A percentile compares a stretch with the other conserved stretches of the same genome.
Evolutionary conservation across 2,329 filamentous ascomycete species (phyloP).

Genomic region (Xylaria sp.): DNA sequence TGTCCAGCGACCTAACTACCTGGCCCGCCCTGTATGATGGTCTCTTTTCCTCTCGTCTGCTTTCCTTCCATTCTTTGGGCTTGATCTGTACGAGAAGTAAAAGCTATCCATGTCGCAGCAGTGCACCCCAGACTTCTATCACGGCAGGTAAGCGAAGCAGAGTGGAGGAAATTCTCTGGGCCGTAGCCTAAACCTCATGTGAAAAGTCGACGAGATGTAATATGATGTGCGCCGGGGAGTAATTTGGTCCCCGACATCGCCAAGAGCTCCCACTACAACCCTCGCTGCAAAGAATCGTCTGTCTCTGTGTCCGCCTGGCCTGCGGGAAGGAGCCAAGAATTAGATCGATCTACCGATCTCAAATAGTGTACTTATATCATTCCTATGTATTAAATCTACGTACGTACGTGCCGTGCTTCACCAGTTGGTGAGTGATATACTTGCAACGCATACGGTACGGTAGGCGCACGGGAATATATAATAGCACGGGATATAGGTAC

Average conservation of each 20-base stretch:
- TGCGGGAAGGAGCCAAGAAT: background rate
- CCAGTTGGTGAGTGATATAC: background rate
- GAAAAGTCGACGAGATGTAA: background rate
- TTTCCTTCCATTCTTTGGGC: no score
- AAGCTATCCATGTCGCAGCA: background rate
- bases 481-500: background rate
- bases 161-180: background rate
- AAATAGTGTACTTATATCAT: background rate
- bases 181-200: background rate
- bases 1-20: background rate
- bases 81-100: background rate
- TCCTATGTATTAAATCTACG: background rate
- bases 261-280: background rate
- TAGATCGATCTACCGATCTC: constrained; percentile 1
- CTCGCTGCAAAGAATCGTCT: background rate
- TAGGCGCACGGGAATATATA: background rate
- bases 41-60: background rate
- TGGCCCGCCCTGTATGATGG: no score
- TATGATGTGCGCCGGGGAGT: background rate
- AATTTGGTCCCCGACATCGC: background rate
- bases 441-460: background rate
- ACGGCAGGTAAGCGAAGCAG: background rate
- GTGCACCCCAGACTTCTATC: background rate
- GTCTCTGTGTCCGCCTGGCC: background rate
- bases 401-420: background rate